Evolutionary conservation across 2,329 filamentous ascomycete species (phyloP), one percentile per base, ranked within the genome.

Genomic region (Chrysoporthe puriensis): DNA sequence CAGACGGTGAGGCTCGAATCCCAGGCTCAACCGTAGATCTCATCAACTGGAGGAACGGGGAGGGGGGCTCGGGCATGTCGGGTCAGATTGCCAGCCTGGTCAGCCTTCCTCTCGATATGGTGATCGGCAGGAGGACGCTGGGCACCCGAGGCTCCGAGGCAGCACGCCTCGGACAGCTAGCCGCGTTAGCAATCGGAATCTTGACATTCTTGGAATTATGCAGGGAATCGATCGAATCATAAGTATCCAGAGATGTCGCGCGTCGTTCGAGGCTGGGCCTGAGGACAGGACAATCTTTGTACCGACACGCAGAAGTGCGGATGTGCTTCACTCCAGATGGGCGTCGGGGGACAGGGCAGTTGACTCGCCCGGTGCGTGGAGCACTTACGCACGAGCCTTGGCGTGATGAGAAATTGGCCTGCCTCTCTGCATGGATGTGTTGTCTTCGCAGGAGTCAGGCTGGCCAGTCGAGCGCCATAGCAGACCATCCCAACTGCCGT

Each of bases 381-480:
- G 64, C 64, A 69, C 63, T 69, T 54, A 67, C 52, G 68, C 40
- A 59, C 54, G 6, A 59, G 62, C 26, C 62, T 63, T 63, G 63
- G 58, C 63, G 50, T 66, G 63, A 56, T 58, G 21, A 56, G 71
- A 72, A 67, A 71, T 72, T 70, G 71, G 64, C 36, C 60, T 72
- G 52, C 11, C 50, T 26, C 9, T 70, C 75, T 79, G 78, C 77
- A 79, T 73, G 75, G 78, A 78, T 81, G 79, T 70, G 79, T 76
- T 81, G 79, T 77, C 77, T 74, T 73, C 80, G 79, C 82, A 83
- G 77, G 77, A 77, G 77, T 78, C 46, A 44, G 18, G 36, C 21
- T 48, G 62, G 57, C 66, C 68, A 66, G 65, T 69, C 46, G 43
- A 34, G 59, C 36, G 62, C 32, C 65, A 56, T 34, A n/a, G n/a